phyloP scores from a whole-genome alignment of 331 rosid genomes.

The Saraca asoca region DNA sequence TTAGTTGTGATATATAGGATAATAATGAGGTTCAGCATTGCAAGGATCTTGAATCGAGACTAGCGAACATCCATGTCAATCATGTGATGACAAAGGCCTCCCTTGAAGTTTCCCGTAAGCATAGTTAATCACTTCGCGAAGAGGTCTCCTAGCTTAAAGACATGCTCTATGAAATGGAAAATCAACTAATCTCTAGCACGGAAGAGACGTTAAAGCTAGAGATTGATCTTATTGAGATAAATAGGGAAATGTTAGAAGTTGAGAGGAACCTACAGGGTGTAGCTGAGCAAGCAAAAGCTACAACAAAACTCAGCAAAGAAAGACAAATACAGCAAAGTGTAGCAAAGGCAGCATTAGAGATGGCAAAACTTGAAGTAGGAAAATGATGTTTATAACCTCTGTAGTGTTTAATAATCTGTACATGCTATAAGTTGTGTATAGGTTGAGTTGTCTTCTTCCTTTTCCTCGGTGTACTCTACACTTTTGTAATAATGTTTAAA shows the following conservation, averaged over 20 bases:
- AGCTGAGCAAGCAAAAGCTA: conserved; percentile 8
- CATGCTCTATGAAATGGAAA: conserved; percentile 37
- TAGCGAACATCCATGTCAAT: conserved; percentile 18
- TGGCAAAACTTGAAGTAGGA: conserved; percentile 32
- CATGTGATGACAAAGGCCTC: conserved; percentile 28
- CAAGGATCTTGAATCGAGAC: conserved; percentile 37
- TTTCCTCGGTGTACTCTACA: neutral
- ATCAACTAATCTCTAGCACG: conserved; percentile 35
- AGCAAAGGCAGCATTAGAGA: conserved; percentile 38
- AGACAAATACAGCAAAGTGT: conserved; percentile 33
- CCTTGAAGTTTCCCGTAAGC: conserved; percentile 26
- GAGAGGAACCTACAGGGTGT: conserved; percentile 30
- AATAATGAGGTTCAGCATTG: conserved; percentile 17
- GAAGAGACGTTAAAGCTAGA: conserved; percentile 42
- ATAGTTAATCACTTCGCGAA: conserved; percentile 34
- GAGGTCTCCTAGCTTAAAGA: conserved; percentile 41
- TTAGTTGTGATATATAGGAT: conserved; percentile 31
- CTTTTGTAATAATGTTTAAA: no score
- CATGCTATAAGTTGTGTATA: neutral
- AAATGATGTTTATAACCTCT: neutral
- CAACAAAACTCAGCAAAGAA: conserved; percentile 12
- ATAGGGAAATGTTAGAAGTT: conserved; percentile 23
- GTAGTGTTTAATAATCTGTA: neutral
- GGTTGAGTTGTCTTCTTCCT: neutral
- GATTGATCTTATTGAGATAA: conserved; percentile 27